Evolutionary conservation across 2,329 filamentous ascomycete genomes (phyloP).

Genomic region (Colletotrichum sp.): DNA sequence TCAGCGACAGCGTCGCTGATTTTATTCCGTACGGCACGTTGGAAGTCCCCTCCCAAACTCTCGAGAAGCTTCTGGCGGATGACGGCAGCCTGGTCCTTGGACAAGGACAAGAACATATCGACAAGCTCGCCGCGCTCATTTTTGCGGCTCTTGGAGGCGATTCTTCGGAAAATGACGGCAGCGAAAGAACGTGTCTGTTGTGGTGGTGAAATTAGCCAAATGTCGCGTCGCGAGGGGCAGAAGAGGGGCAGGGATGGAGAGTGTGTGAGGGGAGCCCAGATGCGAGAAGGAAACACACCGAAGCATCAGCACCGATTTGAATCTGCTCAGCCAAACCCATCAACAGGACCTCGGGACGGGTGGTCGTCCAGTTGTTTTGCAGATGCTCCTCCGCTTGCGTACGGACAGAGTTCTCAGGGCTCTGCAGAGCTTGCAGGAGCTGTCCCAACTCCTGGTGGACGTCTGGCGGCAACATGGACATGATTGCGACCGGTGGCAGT

Average conservation of each 20-base stretch:
- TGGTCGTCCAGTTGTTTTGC: slow-evolving; percentile 85
- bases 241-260: slow-evolving; percentile 18
- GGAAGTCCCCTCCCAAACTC: slow-evolving; percentile 74
- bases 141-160: slow-evolving; percentile 89
- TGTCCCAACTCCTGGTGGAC: slow-evolving; percentile 83
- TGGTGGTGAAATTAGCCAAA: neutral
- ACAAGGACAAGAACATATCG: slow-evolving; percentile 86
- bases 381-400: slow-evolving; percentile 89
- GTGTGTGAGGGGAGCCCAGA: neutral
- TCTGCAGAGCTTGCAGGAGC: slow-evolving; percentile 88
- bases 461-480: slow-evolving; percentile 88
- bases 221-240: neutral
- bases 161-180: slow-evolving; percentile 91
- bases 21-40: slow-evolving; percentile 85
- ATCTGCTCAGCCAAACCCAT: slow-evolving; percentile 96
- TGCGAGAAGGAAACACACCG: slow-evolving; percentile 52
- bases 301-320: slow-evolving; percentile 74
- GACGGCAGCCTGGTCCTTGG: slow-evolving; percentile 72
- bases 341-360: slow-evolving; percentile 83
- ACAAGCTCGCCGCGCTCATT: slow-evolving; percentile 71
- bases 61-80: slow-evolving; percentile 87
- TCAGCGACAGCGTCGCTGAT: slow-evolving; percentile 98
- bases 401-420: slow-evolving; percentile 84
- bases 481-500: slow-evolving; percentile 38
- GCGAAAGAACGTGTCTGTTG: slow-evolving; percentile 85